Base-by-base conservation (phyloP, 371 early-diverging fungal genomes). In the Thermomucor indicae-seudaticae region DNA sequence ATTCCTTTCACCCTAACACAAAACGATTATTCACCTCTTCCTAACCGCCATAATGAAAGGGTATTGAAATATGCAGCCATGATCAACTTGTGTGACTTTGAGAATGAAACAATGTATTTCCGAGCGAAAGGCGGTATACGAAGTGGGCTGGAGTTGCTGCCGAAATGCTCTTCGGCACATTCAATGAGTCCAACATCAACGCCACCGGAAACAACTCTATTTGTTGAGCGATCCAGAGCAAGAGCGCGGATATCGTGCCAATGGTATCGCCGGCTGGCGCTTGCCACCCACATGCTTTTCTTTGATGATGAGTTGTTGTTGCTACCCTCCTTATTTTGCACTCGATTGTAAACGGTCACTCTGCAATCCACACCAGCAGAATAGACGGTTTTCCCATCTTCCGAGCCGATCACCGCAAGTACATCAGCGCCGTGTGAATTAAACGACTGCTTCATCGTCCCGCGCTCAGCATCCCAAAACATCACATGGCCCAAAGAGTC, bases 361-460 rank as follows among this genome's bases (percentile, higher is more conserved):
- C 91, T 89, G 48, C 92, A 84, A 58, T 96, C 97, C n/a, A 96
- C 91, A 51, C 96, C 94, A 11, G 89, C 80, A 1, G 93, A 84
- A 61, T 81, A 95, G 3, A 96, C 89, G 30, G 75, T 70, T 20
- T 69, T 80, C 5, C 90, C 91, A 28, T 82, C 73, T 44, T 57
- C 47, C 12, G 65, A 78, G 6, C 77, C 80, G 17, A 84, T 86
- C 55, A 97, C 60, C 49, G 93, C 89, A 7, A 97, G 81, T 12
- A 95, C 88, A 71, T 95, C 95, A 1, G 96, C 94, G 19, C 72
- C 81, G 49, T 95, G 95, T 0, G 89, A 77, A 25, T 74, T 72
- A 48, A 93, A 70, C 1, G 78, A 76, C 54, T 90, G 83, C 47
- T 75, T 62, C 41, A 90, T 65, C 12, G 90, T 89, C 22, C 84